Evolutionary conservation across 1,284 basidiomycete genomes (phyloP), one percentile per base, ranked within the genome.

Genomic region (Fomitopsis pinicola): DNA sequence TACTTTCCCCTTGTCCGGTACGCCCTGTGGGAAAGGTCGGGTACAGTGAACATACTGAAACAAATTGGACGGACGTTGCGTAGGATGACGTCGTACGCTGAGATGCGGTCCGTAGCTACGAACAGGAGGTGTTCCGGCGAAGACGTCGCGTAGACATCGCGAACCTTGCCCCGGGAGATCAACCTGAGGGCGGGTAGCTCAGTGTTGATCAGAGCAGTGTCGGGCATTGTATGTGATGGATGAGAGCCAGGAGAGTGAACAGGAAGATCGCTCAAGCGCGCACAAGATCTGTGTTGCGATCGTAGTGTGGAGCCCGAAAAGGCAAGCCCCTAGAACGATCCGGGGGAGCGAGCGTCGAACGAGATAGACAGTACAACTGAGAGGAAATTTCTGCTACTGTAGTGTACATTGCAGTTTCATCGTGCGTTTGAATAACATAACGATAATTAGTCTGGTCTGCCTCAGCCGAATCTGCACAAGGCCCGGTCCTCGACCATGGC

Each of bases 81-180:
- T 70, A 98, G 83, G 72, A 97, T 90, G 64, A 98, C 92, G 81
- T 99, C 97, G 77, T 95, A 99, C 0, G 97, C 96, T 22, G 94
- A 97, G 72, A 98, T 97, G 64, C 97, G 83, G 78, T 99, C 97
- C 15, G 94, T 92, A 6, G 97, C 95, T 59, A 99, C 91, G 75
- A 99, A 98, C 60, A 99, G 83, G 33, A 98, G 83, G 66, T 86
- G 83, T 61, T 89, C 77, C 64, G 83, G 76, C 65, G 85, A 78
- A 65, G 92, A 84, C 12, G 83, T 87, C 53, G 82, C 77, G 75
- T 97, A 98, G 69, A 97, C 89, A 76, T 98, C 95, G 63, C 95
- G 86, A 36, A 98, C 95, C 82, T 98, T 98, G 62, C 95, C 95
- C 73, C 83, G 86, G 6, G 92, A 93, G 40, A 97, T 65, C 2